Base-by-base conservation (phyloP, 148 eudicot species). In the Polygonum maritimum region DNA sequence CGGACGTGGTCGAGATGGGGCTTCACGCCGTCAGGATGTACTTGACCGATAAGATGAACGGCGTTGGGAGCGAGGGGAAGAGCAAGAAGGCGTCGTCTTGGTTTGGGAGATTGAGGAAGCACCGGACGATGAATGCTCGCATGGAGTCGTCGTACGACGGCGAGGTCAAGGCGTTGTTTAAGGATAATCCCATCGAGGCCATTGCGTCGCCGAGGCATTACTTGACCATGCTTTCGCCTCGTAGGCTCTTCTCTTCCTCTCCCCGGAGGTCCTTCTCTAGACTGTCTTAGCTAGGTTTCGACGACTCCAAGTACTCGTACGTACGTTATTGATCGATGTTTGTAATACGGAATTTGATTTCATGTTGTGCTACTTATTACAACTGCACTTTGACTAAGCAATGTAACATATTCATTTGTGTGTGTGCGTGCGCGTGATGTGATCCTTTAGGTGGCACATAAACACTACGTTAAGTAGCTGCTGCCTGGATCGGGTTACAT, bases 161-260 rank as follows among this genome's bases (percentile, higher is more conserved):
- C 36, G 90, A 77, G 18, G 81, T 76, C 48, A 48, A 48, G 33
- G 52, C 60, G 49, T 76, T 85, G 49, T 76, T 85, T 0, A 80
- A 76, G 33, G 76, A 84, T 75, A 76, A 75, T 3, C 76, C 83
- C 22, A 78, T 92, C 33, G 83, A 91, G 33, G 87, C 79, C 0
- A 81, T 89, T 51, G 89, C 88, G 22, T 84, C 97, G 3, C 97
- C 94, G 0, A 84, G 94, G 82, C 81, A 84, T 48, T 78, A 81
- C 44, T 74, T 83, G 5, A 89, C 84, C 33, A 85, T 88, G 79
- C 86, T 91, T 62, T 91, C 97, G 0, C 97, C 93, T 0, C 51
- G 65, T 14, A 84, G 93, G 19, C 54, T 91, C n/a, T 85, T 91
- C 81, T 88, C 93, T 26, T 39, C 45, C 6, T 71, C 75, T 19